Evolutionary conservation across 164 flowering plant species (phyloP), one percentile per base, ranked within the genome.

Genomic region (Dillenia suffruticosa): DNA sequence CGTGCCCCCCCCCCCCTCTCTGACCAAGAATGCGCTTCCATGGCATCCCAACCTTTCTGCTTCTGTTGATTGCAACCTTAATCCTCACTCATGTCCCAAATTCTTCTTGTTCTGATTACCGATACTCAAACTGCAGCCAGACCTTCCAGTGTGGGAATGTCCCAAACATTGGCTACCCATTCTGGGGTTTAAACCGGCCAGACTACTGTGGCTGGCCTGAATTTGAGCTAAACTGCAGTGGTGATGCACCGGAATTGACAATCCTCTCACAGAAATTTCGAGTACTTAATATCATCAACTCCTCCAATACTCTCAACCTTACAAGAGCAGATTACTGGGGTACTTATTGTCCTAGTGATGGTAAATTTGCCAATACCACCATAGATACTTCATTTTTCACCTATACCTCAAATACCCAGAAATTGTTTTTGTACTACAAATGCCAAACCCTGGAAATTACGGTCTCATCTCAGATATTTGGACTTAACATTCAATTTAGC

Each of bases 111-210:
- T 43, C 63, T 5, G 54, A 71, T 13, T 45, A 46, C 9, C 44
- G 46, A 9, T 80, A 72, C 56, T 2, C 12, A 10, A 44, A 44
- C 63, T 83, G 87, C 67, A 61, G 64, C 12, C 10, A 12, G 8
- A 13, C 69, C 0, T 61, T 61, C 14, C 26, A 47, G 4, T 83
- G 84, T 24, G 82, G 65, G 0, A 51, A 49, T 51, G 13, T 74
- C 7, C 6, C 1, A 10, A 16, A 50, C 43, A 19, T 81, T 40
- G 12, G 72, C 0, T 83, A 79, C 40, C 85, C 88, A 8, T 81
- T 83, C 60, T 79, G 75, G 74, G 82, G 75, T n/a, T 45, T 12
- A 1, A n/a, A 49, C 53, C 68, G 79, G 26, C 75, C 80, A 1
- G 40, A 15, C 0, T 68, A 65, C 44, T 81, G 88, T 57, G 88